phyloP scores from a whole-genome alignment of 306 rosid genomes.

The Ammopiptanthus mongolicus region DNA sequence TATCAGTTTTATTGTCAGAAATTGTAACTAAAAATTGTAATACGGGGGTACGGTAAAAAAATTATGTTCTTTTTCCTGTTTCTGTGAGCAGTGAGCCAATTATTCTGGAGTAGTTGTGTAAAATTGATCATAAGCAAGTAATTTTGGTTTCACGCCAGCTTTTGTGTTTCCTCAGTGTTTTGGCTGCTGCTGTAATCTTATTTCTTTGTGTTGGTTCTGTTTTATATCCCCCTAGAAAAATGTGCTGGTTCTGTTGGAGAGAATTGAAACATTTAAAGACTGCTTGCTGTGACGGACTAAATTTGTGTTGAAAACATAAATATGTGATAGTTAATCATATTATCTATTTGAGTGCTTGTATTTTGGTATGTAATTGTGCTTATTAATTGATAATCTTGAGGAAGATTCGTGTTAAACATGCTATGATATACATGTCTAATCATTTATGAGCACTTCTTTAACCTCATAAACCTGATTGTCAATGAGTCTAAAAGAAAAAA shows the following conservation, averaged over 20 bases:
- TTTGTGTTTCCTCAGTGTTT: not conserved
- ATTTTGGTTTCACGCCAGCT: not conserved
- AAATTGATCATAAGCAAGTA: not conserved
- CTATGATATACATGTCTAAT: not conserved
- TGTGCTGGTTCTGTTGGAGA: not conserved
- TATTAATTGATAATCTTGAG: not conserved
- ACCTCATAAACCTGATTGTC: not conserved
- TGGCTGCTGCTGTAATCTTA: not conserved
- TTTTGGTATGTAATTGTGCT: not conserved
- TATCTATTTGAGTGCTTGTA: not conserved
- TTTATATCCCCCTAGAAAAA: not conserved
- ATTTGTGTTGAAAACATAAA: not conserved
- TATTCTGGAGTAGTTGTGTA: not conserved
- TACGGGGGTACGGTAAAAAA: not conserved
- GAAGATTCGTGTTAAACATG: not conserved
- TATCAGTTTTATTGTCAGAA: not conserved
- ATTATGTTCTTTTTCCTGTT: not conserved
- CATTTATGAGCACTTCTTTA: not conserved
- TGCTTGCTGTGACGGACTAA: not conserved
- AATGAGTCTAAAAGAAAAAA: not conserved
- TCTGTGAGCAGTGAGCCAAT: not conserved
- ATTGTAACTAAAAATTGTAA: not conserved
- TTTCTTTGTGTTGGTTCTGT: not conserved
- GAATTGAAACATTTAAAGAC: not conserved
- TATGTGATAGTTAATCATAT: not conserved